These are phyloP conservation scores for Harringtonia aguacate DNA, from an alignment of 2,329 filamentous ascomycete genomes.

Conservation along the genomic window DNA sequence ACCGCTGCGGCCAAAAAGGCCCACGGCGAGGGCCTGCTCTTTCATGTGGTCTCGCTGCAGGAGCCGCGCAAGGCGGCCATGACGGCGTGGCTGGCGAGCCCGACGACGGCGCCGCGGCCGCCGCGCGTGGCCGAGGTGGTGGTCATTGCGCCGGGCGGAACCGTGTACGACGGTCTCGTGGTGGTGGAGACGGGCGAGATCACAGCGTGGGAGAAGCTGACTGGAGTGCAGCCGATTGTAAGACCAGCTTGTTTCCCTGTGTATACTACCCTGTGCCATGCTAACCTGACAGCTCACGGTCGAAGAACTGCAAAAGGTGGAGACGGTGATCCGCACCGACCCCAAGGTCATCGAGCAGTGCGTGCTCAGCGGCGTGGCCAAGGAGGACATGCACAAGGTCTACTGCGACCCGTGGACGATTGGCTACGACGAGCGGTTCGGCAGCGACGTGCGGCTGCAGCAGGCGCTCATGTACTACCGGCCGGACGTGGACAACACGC, in stretches of 20 bases:
- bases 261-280: too few species aligned
- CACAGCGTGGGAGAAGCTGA: conserved; percentile 61
- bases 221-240: conserved; percentile 72
- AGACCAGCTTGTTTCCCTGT: too few species aligned
- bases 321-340: conserved; percentile 64
- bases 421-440: conserved; percentile 85
- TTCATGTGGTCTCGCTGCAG: conserved; percentile 76
- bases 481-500: conserved; percentile 74
- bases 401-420: conserved; percentile 97
- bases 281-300: conserved; percentile 58
- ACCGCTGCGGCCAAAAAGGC: conserved; percentile 59
- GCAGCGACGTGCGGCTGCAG: conserved; percentile 67
- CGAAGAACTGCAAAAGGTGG: conserved; percentile 77
- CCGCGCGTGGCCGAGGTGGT: conserved; percentile 71
- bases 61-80: conserved; percentile 82
- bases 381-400: conserved; percentile 84
- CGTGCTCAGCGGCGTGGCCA: conserved; percentile 66
- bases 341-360: conserved; percentile 88
- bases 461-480: conserved; percentile 96
- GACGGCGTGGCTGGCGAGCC: conserved; percentile 64
- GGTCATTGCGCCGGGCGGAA: conserved; percentile 66
- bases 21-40: conserved; percentile 56
- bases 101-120: conserved; percentile 50
- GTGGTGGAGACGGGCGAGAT: conserved; percentile 59
- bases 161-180: conserved; percentile 74